Evolutionary conservation across 345 rosid genomes (phyloP), one percentile per base, ranked within the genome.

Genomic region (Jatropha curcas): DNA sequence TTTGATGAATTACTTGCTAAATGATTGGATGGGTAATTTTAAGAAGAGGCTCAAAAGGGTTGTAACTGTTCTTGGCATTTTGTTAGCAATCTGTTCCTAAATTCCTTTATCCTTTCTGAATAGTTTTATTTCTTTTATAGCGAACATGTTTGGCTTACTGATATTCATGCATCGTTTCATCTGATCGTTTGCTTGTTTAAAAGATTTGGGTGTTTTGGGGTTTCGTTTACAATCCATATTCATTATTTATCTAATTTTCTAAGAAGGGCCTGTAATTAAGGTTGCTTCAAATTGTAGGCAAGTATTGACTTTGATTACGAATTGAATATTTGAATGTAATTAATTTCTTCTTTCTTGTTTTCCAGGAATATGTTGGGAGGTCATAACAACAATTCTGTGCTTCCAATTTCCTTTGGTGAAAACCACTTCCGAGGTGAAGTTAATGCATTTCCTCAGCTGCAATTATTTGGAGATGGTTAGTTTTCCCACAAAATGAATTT

Each of bases 321-420:
- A 19, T 57, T 31, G n/a, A 17, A 25, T 57, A 30, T 46, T 73
- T 31, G n/a, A 17, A 25, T 57, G 39, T 46, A 68, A 6, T n/a
- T 48, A 16, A 16, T 4, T 16, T 30, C 4, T 19, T 63, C 11
- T 33, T 51, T 61, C 22, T 43, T 34, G 35, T 7, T 27, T 45
- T 51, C 14, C 68, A 79, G 88, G 85, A 87, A 82, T 61, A 91
- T 91, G 97, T 81, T 86, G 14, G 86, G 89, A 82, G 92, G 92
- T 19, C 84, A 88, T 77, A 84, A 82, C 67, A 80, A 74, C 82
- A 88, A 77, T 78, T 68, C 81, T 30, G 31, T 79, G 56, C 72
- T 79, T 75, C 92, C 86, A 31, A 83, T 82, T 81, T 85, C 81
- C 72, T 73, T 84, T 5, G 82, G 80, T 16, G 85, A 84, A 63